These are phyloP conservation scores for Lotmaria passim DNA, from an alignment of 208 protist genomes.

Conservation along the genomic window DNA sequence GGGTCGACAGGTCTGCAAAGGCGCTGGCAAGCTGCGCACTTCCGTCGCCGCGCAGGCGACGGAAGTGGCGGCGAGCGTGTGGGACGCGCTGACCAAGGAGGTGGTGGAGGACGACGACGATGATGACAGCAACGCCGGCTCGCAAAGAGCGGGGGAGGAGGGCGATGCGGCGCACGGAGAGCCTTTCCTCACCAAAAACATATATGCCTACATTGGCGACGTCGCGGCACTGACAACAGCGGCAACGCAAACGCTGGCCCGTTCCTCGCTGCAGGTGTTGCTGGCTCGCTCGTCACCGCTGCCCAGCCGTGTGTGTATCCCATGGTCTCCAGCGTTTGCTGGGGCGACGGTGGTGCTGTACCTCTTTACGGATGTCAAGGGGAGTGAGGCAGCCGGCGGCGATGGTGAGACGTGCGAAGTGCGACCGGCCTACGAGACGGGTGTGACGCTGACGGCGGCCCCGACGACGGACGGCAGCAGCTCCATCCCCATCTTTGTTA, in stretches of 20 bases:
- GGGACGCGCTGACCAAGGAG: conserved; percentile 30
- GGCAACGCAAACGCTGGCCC: conserved; percentile 12
- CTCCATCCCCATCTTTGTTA: conserved; percentile 3
- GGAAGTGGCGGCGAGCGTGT: conserved; percentile 28
- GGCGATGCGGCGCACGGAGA: conserved; percentile 13
- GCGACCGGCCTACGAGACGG: conserved; percentile 15
- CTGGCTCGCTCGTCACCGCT: conserved; percentile 44
- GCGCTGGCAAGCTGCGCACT: conserved; percentile 26
- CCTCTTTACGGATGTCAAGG: conserved; percentile 33
- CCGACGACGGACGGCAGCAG: background rate
- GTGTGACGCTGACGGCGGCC: conserved; percentile 17
- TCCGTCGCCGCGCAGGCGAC: conserved; percentile 23
- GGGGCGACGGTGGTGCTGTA: conserved; percentile 29
- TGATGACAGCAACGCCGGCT: conserved; percentile 12
- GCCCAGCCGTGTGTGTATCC: conserved; percentile 57
- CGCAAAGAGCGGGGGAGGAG: conserved; percentile 7
- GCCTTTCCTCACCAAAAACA: conserved; percentile 35
- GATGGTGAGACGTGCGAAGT: conserved; percentile 21
- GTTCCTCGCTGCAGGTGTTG: conserved; percentile 37
- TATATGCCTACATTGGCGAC: conserved; percentile 58
- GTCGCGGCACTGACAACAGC: conserved; percentile 23
- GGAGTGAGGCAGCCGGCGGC: background rate
- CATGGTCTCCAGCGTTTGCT: conserved; percentile 24
- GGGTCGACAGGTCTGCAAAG: conserved; percentile 21
- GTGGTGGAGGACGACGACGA: conserved; percentile 29